Percentiles rank a stretch among this genome's conserved stretches.
Evolutionary conservation across 495 filamentous ascomycete genomes (phyloP).

Genomic region (Parmelia sp.): DNA sequence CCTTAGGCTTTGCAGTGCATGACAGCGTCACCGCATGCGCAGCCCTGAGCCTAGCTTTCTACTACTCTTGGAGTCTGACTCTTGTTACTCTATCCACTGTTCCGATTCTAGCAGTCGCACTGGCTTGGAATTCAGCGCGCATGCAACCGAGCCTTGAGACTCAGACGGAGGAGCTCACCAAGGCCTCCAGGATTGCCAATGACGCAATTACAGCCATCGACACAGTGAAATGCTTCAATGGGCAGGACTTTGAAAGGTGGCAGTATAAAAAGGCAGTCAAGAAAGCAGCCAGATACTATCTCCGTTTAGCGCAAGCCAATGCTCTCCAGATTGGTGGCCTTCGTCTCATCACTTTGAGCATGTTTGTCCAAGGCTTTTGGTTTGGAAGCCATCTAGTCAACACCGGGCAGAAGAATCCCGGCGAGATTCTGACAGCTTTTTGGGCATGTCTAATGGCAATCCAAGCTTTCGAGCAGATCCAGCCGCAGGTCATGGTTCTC

Average conservation of each 20-base stretch:
- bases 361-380: conserved; percentile 92
- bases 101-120: conserved; percentile 57
- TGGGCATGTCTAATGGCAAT: conserved; percentile 72
- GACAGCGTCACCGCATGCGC: conserved; percentile 54
- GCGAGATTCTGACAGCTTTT: conserved; percentile 75
- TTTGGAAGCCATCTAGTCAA: conserved; percentile 66
- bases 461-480: conserved; percentile 62
- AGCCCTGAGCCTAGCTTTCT: conserved; percentile 64
- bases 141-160: conserved; percentile 59
- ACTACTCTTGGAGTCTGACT: conserved; percentile 77
- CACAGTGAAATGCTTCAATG: conserved; percentile 83
- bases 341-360: conserved; percentile 63
- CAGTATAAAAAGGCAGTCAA: conserved; percentile 56
- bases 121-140: conserved; percentile 51
- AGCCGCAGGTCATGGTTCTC: conserved; percentile 68
- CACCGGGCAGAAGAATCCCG: conserved; percentile 50
- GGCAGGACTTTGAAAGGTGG: conserved; percentile 59
- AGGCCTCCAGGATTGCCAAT: conserved; percentile 65
- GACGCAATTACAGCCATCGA: conserved; percentile 70
- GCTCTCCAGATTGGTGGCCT: conserved; percentile 65
- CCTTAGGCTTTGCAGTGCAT: conserved; percentile 62
- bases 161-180: conserved; percentile 62
- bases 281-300: conserved; percentile 57
- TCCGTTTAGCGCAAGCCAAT: conserved; percentile 58
- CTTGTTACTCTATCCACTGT: conserved; percentile 71